Percentiles rank a stretch among this genome's conserved stretches.
phyloP scores from a whole-genome alignment of 371 early-diverging fungal species.

The Capillidium rhysosporum region DNA sequence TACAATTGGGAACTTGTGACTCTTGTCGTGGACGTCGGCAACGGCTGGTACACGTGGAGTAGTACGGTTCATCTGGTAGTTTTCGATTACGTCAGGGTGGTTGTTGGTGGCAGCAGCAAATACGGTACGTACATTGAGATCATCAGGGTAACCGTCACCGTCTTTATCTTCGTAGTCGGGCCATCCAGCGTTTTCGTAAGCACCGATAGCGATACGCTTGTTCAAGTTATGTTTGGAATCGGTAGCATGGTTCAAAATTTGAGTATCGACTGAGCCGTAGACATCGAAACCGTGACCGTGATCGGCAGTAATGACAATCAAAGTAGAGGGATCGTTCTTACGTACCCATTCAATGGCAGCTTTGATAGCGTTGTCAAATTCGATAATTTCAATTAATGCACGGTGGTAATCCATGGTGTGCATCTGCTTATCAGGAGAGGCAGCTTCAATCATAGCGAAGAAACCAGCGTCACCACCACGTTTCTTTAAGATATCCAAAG shows the following conservation, averaged over 20 bases:
- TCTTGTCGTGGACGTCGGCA: conserved; percentile 9
- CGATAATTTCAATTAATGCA: conserved; percentile 43
- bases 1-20: conserved; percentile 15
- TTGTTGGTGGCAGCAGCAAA: conserved; percentile 41
- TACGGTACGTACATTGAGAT: conserved; percentile 30
- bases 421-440: conserved; percentile 48
- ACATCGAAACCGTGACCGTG: conserved; percentile 53
- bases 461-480: conserved; percentile 43
- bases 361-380: conserved; percentile 43
- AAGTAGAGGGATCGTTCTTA: conserved; percentile 34
- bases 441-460: conserved; percentile 60
- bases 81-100: conserved; percentile 30
- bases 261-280: conserved; percentile 42
- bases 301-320: conserved; percentile 50
- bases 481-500: conserved; percentile 32
- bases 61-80: conserved; percentile 24
- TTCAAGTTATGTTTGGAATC: conserved; percentile 11
- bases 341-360: conserved; percentile 34
- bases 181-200: conserved; percentile 42
- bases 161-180: conserved; percentile 36
- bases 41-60: conserved; percentile 22
- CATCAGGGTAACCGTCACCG: conserved; percentile 44
- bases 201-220: conserved; percentile 41
- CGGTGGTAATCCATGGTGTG: conserved; percentile 50
- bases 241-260: conserved; percentile 15